phyloP scores from a whole-genome alignment of 306 rosid genomes.

The Pachyrhizus erosus region DNA sequence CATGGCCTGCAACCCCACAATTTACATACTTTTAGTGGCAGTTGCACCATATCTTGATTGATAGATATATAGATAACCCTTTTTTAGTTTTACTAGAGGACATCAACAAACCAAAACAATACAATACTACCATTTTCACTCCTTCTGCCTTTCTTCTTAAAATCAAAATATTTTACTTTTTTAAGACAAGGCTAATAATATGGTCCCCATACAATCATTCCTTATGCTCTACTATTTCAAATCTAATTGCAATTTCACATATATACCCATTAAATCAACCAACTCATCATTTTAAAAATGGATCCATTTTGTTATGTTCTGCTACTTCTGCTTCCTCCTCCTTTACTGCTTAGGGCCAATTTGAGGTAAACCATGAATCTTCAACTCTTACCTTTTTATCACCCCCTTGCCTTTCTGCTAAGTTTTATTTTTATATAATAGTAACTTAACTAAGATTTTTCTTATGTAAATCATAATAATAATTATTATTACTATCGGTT shows the following conservation, averaged over 20 bases:
- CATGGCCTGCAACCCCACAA: conserved; percentile 72
- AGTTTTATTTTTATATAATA: too few relatives aligned
- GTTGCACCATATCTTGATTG: too few relatives aligned
- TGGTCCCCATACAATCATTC: conserved; percentile 65
- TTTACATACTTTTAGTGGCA: conserved; percentile 50
- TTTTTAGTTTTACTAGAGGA: conserved; percentile 33
- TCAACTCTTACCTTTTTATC: background rate
- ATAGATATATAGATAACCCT: too few relatives aligned
- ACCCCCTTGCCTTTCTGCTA: too few relatives aligned
- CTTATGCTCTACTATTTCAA: background rate
- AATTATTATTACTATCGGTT: too few relatives aligned
- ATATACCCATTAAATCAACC: conserved; percentile 24
- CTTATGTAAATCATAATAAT: too few relatives aligned
- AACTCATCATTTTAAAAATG: background rate
- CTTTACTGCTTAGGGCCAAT: background rate
- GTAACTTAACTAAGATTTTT: too few relatives aligned
- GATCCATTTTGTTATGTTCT: background rate
- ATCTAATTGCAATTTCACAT: conserved; percentile 20
- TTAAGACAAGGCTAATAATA: background rate
- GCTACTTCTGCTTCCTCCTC: background rate
- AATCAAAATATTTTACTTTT: too few relatives aligned
- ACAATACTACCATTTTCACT: background rate
- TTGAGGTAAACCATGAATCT: background rate
- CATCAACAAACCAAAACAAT: conserved; percentile 40
- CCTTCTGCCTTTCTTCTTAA: too few relatives aligned